Percentiles rank a stretch among this genome's conserved stretches.
Conservation (phyloP, 768 basidiomycete species). For the Collybia sordida region DNA sequence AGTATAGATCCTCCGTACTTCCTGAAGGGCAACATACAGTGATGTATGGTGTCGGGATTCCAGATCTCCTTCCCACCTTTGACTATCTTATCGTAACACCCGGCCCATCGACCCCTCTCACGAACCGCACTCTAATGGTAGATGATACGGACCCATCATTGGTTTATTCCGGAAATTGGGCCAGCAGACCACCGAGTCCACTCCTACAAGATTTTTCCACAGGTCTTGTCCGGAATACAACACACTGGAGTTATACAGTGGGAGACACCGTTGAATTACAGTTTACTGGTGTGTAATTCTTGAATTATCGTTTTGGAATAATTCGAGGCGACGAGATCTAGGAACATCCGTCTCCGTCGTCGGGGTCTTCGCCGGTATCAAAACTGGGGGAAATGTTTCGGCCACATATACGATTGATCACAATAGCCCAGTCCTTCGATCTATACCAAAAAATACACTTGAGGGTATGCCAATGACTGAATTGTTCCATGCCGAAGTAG, state of each 20-base stretch:
- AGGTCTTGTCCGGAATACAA: constrained; percentile 27
- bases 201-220: constrained; percentile 24
- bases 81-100: constrained; percentile 41
- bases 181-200: constrained; percentile 15
- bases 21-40: constrained; percentile 36
- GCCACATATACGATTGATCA: constrained; percentile 37
- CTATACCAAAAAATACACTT: constrained; percentile 24
- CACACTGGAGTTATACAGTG: constrained; percentile 34
- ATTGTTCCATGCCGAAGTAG: constrained; percentile 32
- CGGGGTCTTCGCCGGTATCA: constrained; percentile 30
- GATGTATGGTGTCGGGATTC: constrained; percentile 28
- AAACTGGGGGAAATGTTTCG: constrained; percentile 30
- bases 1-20: constrained; percentile 29
- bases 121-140: constrained; percentile 32
- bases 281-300: constrained; percentile 31
- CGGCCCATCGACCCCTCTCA: constrained; percentile 31
- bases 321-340: constrained; percentile 12
- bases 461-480: constrained; percentile 31
- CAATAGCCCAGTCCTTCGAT: constrained; percentile 15
- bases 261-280: constrained; percentile 33
- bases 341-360: constrained; percentile 36
- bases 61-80: constrained; percentile 27
- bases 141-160: constrained; percentile 33
- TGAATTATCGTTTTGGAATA: background rate
- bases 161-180: constrained; percentile 35